Conservation (phyloP, 371 early-diverging fungal genomes). For the Aphelidium insulamus region DNA sequence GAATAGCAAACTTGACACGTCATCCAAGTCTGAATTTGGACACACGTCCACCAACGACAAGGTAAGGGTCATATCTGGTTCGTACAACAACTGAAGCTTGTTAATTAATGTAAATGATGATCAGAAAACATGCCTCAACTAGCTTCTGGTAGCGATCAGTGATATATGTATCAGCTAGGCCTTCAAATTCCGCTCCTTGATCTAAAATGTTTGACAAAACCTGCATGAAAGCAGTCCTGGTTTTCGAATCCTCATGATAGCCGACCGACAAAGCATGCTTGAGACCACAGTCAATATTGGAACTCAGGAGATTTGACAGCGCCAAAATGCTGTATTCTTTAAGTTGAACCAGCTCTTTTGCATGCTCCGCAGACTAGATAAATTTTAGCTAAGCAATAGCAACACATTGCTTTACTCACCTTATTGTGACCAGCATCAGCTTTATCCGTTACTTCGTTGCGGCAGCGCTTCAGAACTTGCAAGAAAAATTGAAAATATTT, state of each 20-base stretch:
- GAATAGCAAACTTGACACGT: slow-evolving; percentile 49
- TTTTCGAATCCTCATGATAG: slow-evolving; percentile 72
- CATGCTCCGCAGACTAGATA: slow-evolving; percentile 26
- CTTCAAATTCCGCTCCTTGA: slow-evolving; percentile 65
- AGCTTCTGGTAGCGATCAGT: slow-evolving; percentile 48
- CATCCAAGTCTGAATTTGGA: slow-evolving; percentile 65
- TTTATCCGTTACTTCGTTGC: too few relatives aligned
- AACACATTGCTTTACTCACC: slow-evolving; percentile 8
- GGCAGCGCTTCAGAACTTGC: slow-evolving; percentile 57
- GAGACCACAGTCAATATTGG: slow-evolving; percentile 75
- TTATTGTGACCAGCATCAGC: too few relatives aligned
- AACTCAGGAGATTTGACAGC: slow-evolving; percentile 63
- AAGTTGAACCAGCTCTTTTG: slow-evolving; percentile 36
- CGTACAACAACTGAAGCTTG: slow-evolving; percentile 23
- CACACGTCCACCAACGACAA: slow-evolving; percentile 67
- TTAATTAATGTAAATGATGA: slow-evolving; percentile 1
- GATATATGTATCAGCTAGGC: slow-evolving; percentile 48
- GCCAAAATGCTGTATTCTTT: slow-evolving; percentile 68
- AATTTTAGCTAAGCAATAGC: slow-evolving; percentile 8
- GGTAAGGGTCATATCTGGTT: slow-evolving; percentile 41
- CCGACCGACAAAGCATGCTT: slow-evolving; percentile 73
- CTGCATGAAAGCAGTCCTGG: slow-evolving; percentile 71
- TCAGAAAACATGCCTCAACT: slow-evolving; percentile 29
- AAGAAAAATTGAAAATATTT: slow-evolving; percentile 74
- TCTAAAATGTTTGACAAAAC: slow-evolving; percentile 74